Conservation (phyloP, 164 flowering plant species). For the Platanus orientalis region DNA sequence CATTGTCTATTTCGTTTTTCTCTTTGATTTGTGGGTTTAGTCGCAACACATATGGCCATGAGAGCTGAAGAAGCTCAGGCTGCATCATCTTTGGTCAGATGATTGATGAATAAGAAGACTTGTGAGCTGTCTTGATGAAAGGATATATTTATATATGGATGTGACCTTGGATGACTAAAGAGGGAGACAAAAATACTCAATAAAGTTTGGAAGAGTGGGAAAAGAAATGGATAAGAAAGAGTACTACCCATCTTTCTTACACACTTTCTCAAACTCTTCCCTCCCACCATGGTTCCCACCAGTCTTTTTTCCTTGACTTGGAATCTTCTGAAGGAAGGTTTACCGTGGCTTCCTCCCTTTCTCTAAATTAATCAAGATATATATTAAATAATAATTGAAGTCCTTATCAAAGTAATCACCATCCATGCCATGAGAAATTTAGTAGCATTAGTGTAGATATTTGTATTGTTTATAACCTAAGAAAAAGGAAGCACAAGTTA, state of each 20-base stretch:
- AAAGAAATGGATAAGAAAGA: background rate
- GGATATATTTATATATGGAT: conserved; percentile 5
- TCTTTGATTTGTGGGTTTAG: too few relatives aligned
- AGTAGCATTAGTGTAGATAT: conserved; percentile 7
- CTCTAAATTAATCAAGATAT: background rate
- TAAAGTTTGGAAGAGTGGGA: background rate
- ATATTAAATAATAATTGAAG: too few relatives aligned
- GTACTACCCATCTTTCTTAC: background rate
- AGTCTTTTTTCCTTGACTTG: conserved; percentile 12
- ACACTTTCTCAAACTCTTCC: background rate
- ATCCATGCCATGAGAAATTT: too few relatives aligned
- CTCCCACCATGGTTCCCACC: conserved; percentile 7
- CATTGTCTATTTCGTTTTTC: too few relatives aligned
- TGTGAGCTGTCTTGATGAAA: background rate
- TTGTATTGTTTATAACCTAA: background rate
- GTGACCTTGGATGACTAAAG: conserved; percentile 3
- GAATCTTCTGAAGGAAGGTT: background rate
- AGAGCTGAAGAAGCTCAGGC: too few relatives aligned
- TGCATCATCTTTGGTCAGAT: conserved; percentile 19
- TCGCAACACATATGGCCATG: too few relatives aligned
- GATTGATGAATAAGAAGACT: background rate
- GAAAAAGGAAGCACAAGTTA: background rate
- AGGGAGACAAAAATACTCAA: too few relatives aligned
- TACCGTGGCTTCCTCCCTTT: background rate
- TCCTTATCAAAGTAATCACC: too few relatives aligned